Evolutionary conservation across 2,329 filamentous ascomycete genomes (phyloP), one percentile per base, ranked within the genome.

Genomic region (Leptosphaerulina australis): DNA sequence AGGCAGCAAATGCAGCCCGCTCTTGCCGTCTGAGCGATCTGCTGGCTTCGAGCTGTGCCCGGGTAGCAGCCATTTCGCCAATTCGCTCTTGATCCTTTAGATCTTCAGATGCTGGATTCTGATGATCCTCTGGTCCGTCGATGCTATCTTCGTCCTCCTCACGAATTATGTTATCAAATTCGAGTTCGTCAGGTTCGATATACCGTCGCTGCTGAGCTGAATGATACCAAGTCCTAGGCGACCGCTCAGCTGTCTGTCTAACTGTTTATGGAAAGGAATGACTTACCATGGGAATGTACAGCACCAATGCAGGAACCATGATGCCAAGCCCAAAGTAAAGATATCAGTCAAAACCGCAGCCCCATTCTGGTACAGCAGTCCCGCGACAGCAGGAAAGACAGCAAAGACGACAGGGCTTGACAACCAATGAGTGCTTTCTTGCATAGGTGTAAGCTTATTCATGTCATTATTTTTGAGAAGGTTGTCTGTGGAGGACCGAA

Each of bases 261-360:
- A 20, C 20, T 21, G 35, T 24, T 21, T 29, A 11, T 29, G 15
- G 24, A 25, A 18, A 43, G 61, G 82, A 9, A 3, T 2, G 44
- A 47, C 62, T 69, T 77, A 92, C 92, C 93, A 97, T 62, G 93
- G 93, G 59, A 94, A 79, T 47, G 90, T 87, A 33, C 97, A 88
- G 38, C 90, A 92, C 90, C 91, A 97, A 69, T 96, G 92, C 55
- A 97, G 78, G 65, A 97, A 95, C 34, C 97, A 82, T 4, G 88
- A 90, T 2, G 90, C 89, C 54, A 97, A 74, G 2, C 83, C 85
- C 24, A 97, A 76, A 25, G 97, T 78, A 62, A 94, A 87, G 21
- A 96, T 75, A 72, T 97, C 93, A 0, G 91, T 96, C 45, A 92
- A 84, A 54, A 97, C 81, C 0, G 87, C 83, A 61, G 87, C 88